Base-by-base conservation (phyloP, 2,329 filamentous ascomycete genomes). In the Sclerotinia subarctica region DNA sequence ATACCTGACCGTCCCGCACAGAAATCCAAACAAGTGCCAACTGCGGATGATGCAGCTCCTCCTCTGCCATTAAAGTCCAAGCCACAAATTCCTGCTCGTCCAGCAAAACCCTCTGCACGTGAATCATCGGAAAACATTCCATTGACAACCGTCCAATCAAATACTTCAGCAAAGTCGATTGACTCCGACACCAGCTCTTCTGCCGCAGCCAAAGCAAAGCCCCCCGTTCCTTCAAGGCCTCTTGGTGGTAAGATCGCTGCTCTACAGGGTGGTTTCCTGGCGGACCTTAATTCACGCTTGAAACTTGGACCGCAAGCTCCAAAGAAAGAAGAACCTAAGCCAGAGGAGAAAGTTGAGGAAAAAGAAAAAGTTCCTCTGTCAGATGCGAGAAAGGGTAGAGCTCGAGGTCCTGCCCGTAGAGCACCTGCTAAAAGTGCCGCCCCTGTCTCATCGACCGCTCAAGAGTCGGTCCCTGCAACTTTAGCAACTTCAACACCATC, bases 181-280 rank as follows among this genome's bases (percentile, higher is more conserved):
- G 75, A 71, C 53, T 75, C 78, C 13, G 78, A 79, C 38, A 78
- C 82, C 69, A 80, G 82, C 29, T 77, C 80, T 3, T 80, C 82
- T 58, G 77, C 80, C 1, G 78, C 81, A 21, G 78, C 83, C 17
- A 96, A 93, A 77, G 79, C 86, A n/a, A 98, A 97, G 77, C 94
- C 95, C 5, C 86, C 88, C 0, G 86, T 98, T 2, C 94, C 95
- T 15, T 86, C 89, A 19, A 88, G 93, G 57, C 92, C 93, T 2
- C 84, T 85, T 54, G 92, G 92, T 13, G 87, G 88, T 74, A 98
- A 98, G 82, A 96, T 99, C 77, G 93, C 94, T 21, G 91, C 92
- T 32, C 82, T 99, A 44, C 93, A 96, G 79, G 92, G 92, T 49
- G 93, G 92, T 3, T 98, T 99, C 79, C 88, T 99, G 85, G 93